Percentiles rank a stretch among this genome's conserved stretches.
These are phyloP conservation scores for Trichoderma erinaceum DNA, from an alignment of 495 filamentous ascomycete genomes.

Conservation along the genomic window DNA sequence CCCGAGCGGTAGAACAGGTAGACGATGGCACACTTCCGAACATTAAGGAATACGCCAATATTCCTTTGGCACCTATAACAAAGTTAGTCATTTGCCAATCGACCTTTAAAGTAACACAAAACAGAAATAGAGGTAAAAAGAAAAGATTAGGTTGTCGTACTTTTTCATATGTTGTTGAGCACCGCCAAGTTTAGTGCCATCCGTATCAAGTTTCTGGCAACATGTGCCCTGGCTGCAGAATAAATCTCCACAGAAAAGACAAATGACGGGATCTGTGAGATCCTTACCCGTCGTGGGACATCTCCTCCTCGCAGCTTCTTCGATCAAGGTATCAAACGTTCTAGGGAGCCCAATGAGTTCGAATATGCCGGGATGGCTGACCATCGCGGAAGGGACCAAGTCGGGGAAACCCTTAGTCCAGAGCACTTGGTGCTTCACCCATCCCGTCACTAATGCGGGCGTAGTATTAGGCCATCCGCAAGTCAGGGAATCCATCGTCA, in stretches of 20 bases:
- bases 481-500: slow-evolving; percentile 36
- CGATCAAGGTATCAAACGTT: slow-evolving; percentile 86
- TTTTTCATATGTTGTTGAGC: slow-evolving; percentile 83
- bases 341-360: slow-evolving; percentile 89
- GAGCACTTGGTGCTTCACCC: slow-evolving; percentile 63
- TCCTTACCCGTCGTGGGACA: slow-evolving; percentile 91
- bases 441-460: slow-evolving; percentile 55
- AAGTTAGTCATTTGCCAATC: slow-evolving; percentile 17
- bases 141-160: slow-evolving; percentile 43
- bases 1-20: slow-evolving; percentile 78
- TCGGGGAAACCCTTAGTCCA: slow-evolving; percentile 21
- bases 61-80: slow-evolving; percentile 70
- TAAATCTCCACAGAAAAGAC: slow-evolving; percentile 91
- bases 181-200: slow-evolving; percentile 57
- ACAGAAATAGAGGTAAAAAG: slow-evolving; percentile 19
- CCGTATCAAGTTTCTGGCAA: slow-evolving; percentile 55
- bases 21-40: slow-evolving; percentile 85
- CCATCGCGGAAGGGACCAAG: slow-evolving; percentile 24
- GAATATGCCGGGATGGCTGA: slow-evolving; percentile 84
- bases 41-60: slow-evolving; percentile 89
- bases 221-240: slow-evolving; percentile 93
- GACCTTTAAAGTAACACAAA: neutral
- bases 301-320: slow-evolving; percentile 75
- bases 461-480: slow-evolving; percentile 37
- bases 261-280: slow-evolving; percentile 80